A percentile compares a stretch with the other conserved stretches of the same genome.
Evolutionary conservation across 2,329 filamentous ascomycete genomes (phyloP).

Genomic region (Onygena corvina): DNA sequence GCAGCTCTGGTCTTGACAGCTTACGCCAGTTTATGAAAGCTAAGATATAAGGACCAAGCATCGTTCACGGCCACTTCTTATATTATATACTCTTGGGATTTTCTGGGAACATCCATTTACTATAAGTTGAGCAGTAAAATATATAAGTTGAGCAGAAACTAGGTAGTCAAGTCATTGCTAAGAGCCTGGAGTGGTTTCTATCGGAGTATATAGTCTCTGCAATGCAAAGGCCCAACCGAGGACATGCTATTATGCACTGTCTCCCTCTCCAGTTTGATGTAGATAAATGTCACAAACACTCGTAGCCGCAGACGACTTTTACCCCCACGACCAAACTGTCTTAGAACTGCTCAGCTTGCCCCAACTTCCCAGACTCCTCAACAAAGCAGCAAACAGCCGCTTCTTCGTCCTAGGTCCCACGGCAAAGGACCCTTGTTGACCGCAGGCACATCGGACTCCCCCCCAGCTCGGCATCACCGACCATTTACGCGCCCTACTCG

Average conservation of each 20-base stretch:
- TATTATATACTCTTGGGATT: not conserved
- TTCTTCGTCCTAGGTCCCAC: too few species aligned
- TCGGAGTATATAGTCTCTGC: not conserved
- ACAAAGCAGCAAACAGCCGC: not conserved
- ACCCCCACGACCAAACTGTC: not conserved
- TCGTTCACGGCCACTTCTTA: not conserved
- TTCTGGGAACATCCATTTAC: too few species aligned
- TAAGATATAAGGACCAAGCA: constrained; percentile 31
- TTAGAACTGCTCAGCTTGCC: not conserved
- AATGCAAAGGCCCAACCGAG: too few species aligned
- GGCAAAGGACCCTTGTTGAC: too few species aligned
- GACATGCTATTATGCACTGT: not conserved
- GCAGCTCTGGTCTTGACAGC: constrained; percentile 53
- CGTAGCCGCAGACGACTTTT: too few species aligned
- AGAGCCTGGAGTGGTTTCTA: too few species aligned
- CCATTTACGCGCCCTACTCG: not conserved
- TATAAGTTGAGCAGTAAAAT: too few species aligned
- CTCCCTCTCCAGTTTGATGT: too few species aligned
- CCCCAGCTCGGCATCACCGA: not conserved
- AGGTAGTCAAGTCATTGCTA: too few species aligned
- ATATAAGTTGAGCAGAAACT: too few species aligned
- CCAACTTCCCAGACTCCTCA: not conserved
- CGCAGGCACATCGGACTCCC: not conserved
- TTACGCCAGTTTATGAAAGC: constrained; percentile 37
- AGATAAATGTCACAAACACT: too few species aligned